Evolutionary conservation across 2,329 filamentous ascomycete species (phyloP).

Genomic region (Microcyclospora tardicrescens): DNA sequence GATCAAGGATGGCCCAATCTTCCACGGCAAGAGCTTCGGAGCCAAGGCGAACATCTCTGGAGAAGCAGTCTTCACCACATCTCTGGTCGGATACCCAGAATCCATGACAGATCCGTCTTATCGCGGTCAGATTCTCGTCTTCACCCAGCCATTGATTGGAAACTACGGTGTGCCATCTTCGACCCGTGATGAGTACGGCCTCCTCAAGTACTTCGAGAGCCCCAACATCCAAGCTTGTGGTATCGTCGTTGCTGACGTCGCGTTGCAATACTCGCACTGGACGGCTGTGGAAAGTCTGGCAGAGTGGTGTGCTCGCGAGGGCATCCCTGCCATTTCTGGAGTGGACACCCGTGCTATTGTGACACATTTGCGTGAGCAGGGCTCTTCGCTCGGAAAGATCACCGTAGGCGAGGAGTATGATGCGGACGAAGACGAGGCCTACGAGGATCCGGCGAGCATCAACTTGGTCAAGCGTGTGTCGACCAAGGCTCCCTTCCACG

Average conservation of each 20-base stretch:
- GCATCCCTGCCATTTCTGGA: conserved; percentile 88
- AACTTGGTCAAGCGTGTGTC: conserved; percentile 93
- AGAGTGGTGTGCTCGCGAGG: conserved; percentile 92
- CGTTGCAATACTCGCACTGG: conserved; percentile 93
- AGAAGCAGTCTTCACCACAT: conserved; percentile 97
- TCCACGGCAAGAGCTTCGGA: conserved; percentile 91
- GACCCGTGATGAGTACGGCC: conserved; percentile 71
- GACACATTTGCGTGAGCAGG: conserved; percentile 87
- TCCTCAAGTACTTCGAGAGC: conserved; percentile 96
- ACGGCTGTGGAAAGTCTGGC: conserved; percentile 89
- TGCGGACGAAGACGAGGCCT: conserved; percentile 93
- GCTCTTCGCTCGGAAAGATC: conserved; percentile 89
- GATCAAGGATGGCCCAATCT: conserved; percentile 89
- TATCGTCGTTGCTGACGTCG: conserved; percentile 90
- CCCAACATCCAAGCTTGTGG: conserved; percentile 94
- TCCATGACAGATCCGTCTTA: conserved; percentile 60
- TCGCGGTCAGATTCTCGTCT: conserved; percentile 86
- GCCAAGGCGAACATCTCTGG: conserved; percentile 94
- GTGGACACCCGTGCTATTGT: conserved; percentile 96
- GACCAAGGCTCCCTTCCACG: conserved; percentile 96
- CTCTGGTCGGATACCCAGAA: conserved; percentile 93
- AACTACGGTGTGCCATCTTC: conserved; percentile 95
- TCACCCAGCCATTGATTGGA: conserved; percentile 93
- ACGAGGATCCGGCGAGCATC: conserved; percentile 87
- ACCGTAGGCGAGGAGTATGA: conserved; percentile 96